phyloP scores from a whole-genome alignment of 371 early-diverging fungal species.

The Saksenaea oblongispora region DNA sequence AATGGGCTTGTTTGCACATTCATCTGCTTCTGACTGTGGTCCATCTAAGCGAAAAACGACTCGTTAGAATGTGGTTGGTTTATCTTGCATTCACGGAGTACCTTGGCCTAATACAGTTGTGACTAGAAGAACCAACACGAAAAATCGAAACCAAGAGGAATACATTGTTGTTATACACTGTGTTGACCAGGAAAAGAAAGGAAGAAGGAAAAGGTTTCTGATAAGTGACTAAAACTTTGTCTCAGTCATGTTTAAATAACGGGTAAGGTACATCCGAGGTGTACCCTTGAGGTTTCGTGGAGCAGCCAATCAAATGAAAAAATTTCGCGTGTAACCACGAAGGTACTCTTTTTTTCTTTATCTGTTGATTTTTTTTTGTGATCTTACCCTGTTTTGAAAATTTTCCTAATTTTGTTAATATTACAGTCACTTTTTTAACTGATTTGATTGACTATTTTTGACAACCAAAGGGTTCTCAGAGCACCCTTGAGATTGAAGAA shows the following conservation, averaged over 20 bases:
- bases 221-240: neutral
- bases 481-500: too few relatives aligned
- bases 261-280: neutral
- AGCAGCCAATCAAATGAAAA: neutral
- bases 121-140: neutral
- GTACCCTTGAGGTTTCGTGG: neutral
- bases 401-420: neutral
- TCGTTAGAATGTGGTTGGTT: too few relatives aligned
- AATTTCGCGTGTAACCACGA: constrained; percentile 2
- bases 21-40: constrained; percentile 9
- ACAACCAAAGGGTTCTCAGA: neutral
- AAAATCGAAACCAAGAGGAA: neutral
- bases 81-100: neutral
- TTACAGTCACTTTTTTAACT: neutral
- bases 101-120: neutral
- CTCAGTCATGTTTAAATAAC: neutral
- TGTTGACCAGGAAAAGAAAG: neutral
- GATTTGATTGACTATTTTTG: neutral
- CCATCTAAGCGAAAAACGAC: neutral
- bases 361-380: neutral
- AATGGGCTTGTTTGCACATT: constrained; percentile 23
- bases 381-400: neutral
- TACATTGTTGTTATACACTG: neutral
- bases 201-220: neutral
- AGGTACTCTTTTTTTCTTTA: neutral